Evolutionary conservation across 2,329 filamentous ascomycete genomes (phyloP).

Genomic region (Thielaviopsis punctulata): DNA sequence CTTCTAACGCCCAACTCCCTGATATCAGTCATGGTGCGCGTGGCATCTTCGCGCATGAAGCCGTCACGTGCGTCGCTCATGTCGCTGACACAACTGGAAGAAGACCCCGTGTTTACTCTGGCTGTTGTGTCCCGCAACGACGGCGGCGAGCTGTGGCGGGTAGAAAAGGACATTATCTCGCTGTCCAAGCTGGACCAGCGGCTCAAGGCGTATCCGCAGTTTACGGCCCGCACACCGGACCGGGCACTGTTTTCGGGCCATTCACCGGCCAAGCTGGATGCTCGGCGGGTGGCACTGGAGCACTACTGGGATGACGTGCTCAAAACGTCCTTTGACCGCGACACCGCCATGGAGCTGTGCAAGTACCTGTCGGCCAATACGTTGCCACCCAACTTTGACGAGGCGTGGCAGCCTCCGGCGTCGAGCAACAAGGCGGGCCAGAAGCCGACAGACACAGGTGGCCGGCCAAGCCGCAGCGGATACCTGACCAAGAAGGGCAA

Average conservation of each 20-base stretch:
- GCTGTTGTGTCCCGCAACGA: conserved; percentile 67
- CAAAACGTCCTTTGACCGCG: conserved; percentile 63
- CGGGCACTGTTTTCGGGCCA: conserved; percentile 78
- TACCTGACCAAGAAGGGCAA: conserved; percentile 95
- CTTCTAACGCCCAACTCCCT: conserved; percentile 77
- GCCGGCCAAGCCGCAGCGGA: conserved; percentile 59
- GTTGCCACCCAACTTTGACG: conserved; percentile 43
- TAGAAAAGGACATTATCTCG: conserved; percentile 79
- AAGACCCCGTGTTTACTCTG: conserved; percentile 86
- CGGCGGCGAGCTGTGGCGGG: conserved; percentile 69
- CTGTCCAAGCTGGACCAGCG: conserved; percentile 68
- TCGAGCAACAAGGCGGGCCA: conserved; percentile 19
- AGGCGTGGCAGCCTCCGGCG: conserved; percentile 23
- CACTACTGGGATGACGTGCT: conserved; percentile 72
- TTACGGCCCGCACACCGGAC: conserved; percentile 66
- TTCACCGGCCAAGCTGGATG: conserved; percentile 83
- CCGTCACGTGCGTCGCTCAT: conserved; percentile 77
- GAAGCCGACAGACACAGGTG: conserved; percentile 36
- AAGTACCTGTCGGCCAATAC: conserved; percentile 62
- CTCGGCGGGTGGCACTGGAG: conserved; percentile 63
- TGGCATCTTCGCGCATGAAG: conserved; percentile 87
- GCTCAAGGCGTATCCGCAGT: conserved; percentile 50
- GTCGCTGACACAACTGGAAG: conserved; percentile 62
- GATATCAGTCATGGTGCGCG: conserved; percentile 67
- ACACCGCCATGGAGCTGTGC: conserved; percentile 66